Conservation (phyloP, 805 yeast genomes). For the Scheffersomyces stipitis region DNA sequence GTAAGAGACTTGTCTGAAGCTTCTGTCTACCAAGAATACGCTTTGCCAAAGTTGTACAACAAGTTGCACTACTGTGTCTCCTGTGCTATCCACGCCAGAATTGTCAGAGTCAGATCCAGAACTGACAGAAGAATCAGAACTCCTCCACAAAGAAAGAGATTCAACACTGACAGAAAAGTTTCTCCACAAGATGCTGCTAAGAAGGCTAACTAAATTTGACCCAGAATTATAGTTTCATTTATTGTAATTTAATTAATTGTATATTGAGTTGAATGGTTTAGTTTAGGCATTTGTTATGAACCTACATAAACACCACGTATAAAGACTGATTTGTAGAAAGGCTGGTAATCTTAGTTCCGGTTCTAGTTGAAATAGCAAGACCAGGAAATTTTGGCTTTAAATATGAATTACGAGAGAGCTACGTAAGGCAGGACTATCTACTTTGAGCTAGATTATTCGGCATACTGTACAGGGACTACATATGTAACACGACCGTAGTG, state of each 20-base stretch:
- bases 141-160: constrained; percentile 99
- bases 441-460: too few relatives aligned
- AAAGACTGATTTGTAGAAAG: too few relatives aligned
- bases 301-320: too few relatives aligned
- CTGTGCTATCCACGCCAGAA: constrained; percentile 99
- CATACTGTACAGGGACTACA: too few relatives aligned
- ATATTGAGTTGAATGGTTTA: neutral
- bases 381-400: too few relatives aligned
- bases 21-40: constrained; percentile 98
- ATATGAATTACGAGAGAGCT: too few relatives aligned
- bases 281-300: too few relatives aligned
- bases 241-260: neutral
- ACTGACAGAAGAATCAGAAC: constrained; percentile 97
- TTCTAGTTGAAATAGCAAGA: too few relatives aligned
- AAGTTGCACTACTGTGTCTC: constrained; percentile 99
- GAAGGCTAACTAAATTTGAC: constrained; percentile 62
- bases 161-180: constrained; percentile 93
- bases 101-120: constrained; percentile 99
- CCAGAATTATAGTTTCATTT: neutral
- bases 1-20: constrained; percentile 99
- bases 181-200: constrained; percentile 97
- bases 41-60: constrained; percentile 99
- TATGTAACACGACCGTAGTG: too few relatives aligned
- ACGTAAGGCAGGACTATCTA: too few relatives aligned
- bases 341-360: too few relatives aligned